These are phyloP conservation scores for Kodamaea leandrae DNA, from an alignment of 805 yeast genomes.

Conservation along the genomic window DNA sequence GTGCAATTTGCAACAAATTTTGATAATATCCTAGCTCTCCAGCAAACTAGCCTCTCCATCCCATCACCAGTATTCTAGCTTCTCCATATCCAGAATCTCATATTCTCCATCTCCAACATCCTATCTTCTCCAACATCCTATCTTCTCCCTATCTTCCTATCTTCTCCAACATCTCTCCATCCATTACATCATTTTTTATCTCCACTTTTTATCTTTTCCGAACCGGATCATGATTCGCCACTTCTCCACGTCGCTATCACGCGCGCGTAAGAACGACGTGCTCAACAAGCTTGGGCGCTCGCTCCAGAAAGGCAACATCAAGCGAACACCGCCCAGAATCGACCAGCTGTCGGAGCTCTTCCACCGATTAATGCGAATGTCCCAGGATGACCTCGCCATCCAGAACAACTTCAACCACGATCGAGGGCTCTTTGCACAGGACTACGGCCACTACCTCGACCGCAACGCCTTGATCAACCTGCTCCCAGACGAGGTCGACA, in stretches of 20 bases:
- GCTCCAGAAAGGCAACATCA: constrained; percentile 33
- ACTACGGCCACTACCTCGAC: constrained; percentile 36
- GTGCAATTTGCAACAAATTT: too few species aligned
- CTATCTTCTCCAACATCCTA: not conserved
- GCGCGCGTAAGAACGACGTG: constrained; percentile 6
- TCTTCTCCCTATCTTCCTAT: not conserved
- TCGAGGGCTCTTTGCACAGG: constrained; percentile 31
- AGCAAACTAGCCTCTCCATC: too few species aligned
- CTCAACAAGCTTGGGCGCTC: constrained; percentile 32
- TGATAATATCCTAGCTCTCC: too few species aligned
- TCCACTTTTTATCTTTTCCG: not conserved
- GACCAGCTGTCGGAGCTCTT: constrained; percentile 7
- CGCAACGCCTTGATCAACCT: constrained; percentile 27
- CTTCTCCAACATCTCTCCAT: not conserved
- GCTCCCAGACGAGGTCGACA: constrained; percentile 37
- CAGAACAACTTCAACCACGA: constrained; percentile 37
- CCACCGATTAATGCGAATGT: constrained; percentile 22
- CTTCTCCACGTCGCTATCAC: not conserved
- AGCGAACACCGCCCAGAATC: constrained; percentile 7
- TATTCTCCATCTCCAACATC: not conserved
- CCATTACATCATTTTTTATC: not conserved
- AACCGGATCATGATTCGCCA: not conserved
- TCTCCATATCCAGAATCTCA: not conserved
- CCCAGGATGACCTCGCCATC: constrained; percentile 34
- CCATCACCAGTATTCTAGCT: not conserved